Evolutionary conservation across 495 filamentous ascomycete species (phyloP), one percentile per base, ranked within the genome.

Genomic region (Oidiodendron maius): DNA sequence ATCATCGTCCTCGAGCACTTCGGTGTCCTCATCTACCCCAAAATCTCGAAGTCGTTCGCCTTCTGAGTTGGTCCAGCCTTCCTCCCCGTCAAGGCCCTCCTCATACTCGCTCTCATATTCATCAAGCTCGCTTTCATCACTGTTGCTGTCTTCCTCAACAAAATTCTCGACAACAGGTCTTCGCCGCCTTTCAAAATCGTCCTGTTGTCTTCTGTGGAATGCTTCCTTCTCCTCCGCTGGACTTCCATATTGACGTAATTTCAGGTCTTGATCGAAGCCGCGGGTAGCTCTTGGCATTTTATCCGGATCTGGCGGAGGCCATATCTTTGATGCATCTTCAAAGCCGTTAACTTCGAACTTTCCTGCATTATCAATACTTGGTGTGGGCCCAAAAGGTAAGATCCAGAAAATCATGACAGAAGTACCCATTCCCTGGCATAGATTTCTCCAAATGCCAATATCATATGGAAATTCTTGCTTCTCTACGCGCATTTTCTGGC

Each of bases 261-360:
- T 16, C 10, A 13, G 16, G 6, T 47, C 60, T 17, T 17, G 9
- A 28, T 13, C 51, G 57, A 23, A 42, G 10, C 39, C 8, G 8
- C 34, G 9, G 15, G 20, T 12, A 15, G 20, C 18, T 32, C 71
- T 64, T 0, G 81, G 76, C 52, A 87, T 71, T 49, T 90, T 86
- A 50, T 97, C 91, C 37, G 90, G 89, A 62, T 97, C 91, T 1
- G 81, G 78, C 3, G 94, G 93, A 17, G 93, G 93, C 93, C 93
- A 97, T 48, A 69, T 58, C 44, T 62, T 64, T 2, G 55, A 58
- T 58, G 64, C 64, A 75, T 86, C 83, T 65, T 98, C 94, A 61
- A 96, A 91, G 0, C 77, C 91, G 65, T 97, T 96, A 21, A 82
- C 82, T 57, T 87, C 80, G 65, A 83, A 96, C 18, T 48, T 25